Percentiles rank a stretch among this genome's conserved stretches.
phyloP scores from a whole-genome alignment of 495 filamentous ascomycete genomes.

The Trichoderma reesei region DNA sequence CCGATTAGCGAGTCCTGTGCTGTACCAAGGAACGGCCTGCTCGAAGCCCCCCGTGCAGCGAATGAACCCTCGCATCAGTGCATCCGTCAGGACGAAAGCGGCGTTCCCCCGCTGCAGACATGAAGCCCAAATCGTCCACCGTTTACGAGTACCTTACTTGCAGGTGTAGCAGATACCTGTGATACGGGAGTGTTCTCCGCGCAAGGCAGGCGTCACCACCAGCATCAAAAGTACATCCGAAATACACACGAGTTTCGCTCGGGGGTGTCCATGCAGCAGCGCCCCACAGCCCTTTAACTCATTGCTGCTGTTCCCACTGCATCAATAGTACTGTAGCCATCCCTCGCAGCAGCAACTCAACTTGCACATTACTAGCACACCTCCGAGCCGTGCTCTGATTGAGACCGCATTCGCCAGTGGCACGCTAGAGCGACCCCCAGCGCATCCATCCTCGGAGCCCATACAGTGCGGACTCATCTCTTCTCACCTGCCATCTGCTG shows the following conservation, averaged over 20 bases:
- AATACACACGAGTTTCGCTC: neutral
- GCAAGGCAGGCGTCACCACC: neutral
- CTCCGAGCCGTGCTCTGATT: too few species aligned
- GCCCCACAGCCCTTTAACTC: neutral
- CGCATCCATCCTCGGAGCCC: neutral
- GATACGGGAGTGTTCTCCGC: neutral
- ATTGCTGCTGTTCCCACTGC: neutral
- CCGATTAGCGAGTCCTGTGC: slow-evolving; percentile 1
- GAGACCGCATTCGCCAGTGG: neutral
- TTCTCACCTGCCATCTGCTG: neutral
- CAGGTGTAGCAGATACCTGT: neutral
- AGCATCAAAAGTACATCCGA: neutral
- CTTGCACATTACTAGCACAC: too few species aligned
- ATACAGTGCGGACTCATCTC: neutral
- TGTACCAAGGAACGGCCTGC: too few species aligned
- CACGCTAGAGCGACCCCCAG: slow-evolving; percentile 7
- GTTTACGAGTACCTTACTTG: too few species aligned
- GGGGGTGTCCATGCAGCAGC: neutral
- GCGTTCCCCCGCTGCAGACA: too few species aligned
- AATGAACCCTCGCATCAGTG: too few species aligned
- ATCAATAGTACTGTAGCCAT: too few species aligned
- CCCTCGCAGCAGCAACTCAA: neutral
- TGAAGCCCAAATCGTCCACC: too few species aligned
- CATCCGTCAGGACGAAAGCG: too few species aligned
- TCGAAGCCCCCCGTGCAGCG: too few species aligned